phyloP scores from a whole-genome alignment of 2,329 filamentous ascomycete species.

The Sporothrix protearum region DNA sequence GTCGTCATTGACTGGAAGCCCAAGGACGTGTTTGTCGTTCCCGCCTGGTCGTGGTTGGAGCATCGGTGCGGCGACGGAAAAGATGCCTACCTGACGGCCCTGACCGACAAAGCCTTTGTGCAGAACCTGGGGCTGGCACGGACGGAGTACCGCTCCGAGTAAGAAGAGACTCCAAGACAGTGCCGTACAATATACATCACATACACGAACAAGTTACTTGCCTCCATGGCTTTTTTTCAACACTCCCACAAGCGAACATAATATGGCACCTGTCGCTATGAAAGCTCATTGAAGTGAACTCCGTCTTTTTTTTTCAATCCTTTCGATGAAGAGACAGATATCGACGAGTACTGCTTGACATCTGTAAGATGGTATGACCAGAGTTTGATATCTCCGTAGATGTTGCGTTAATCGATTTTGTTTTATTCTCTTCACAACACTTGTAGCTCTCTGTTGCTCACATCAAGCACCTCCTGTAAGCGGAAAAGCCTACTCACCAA shows the following conservation, averaged over 20 bases:
- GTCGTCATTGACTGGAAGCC: conserved; percentile 42
- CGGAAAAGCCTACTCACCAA: too few species aligned
- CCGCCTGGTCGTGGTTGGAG: conserved; percentile 41
- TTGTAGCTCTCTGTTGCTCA: too few species aligned
- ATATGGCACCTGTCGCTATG: background rate
- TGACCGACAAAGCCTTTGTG: conserved; percentile 2
- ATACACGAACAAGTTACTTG: background rate
- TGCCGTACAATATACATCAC: background rate
- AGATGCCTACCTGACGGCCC: conserved; percentile 8
- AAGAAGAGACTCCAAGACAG: background rate
- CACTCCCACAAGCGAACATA: background rate
- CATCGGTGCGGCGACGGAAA: conserved; percentile 5
- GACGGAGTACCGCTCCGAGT: background rate
- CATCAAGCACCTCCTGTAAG: too few species aligned
- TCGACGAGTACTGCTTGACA: background rate
- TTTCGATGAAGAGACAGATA: background rate
- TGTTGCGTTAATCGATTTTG: too few species aligned
- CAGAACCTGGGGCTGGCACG: conserved; percentile 7
- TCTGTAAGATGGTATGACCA: background rate
- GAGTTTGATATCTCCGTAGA: background rate
- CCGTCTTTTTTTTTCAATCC: background rate
- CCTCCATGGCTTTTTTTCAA: background rate
- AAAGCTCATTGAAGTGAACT: background rate
- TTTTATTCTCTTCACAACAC: too few species aligned
- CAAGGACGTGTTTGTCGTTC: conserved; percentile 53